Evolutionary conservation across 176 grass and related monocot species (phyloP), one percentile per base, ranked within the genome.

Genomic region (Oryza meyeriana): DNA sequence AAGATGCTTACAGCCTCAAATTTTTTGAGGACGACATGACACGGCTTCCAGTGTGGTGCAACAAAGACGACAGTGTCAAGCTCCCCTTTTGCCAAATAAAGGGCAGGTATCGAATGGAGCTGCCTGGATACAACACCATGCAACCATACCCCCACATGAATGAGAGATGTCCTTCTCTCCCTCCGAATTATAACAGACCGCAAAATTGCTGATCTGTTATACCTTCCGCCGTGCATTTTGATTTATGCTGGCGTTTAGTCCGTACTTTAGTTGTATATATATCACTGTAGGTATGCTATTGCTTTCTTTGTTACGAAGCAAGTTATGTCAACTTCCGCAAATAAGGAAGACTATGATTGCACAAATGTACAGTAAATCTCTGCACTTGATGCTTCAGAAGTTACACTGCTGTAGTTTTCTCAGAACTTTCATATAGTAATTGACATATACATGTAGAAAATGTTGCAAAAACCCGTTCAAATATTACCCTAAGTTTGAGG

Each of bases 1-100:
- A 99, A 86, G 96, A 99, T 90, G 96, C 96, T 61, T 99, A 99
- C 73, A 82, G 64, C 71, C 92, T 99, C 76, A 99, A 99, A 27
- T 90, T 99, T 62, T 99, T 92, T 18, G 96, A 99, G 83, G 42
- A 52, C 64, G 87, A 99, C 41, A 44, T 82, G 31, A 93, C 90
- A 55, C 88, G 41, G 29, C 72, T 99, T 81, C 96, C 96, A 0
- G 81, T 77, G 8, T 99, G 96, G 93, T 99, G 96, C 87, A 99
- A 99, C 93, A 93, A 93, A 81, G 85, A 93, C 5, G 89, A 92
- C 62, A 82, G 42, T 32, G 91, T 99, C 42, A 88, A 95, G 63
- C 93, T 95, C 57, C 91, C 96, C 8, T 99, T 91, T 40, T 95
- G 96, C 87, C 96, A 99, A 87, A 95, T 99, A 69, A 88, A 93